Conservation (phyloP, 2,329 filamentous ascomycete species). For the Sporothrix pseudoabietina region DNA sequence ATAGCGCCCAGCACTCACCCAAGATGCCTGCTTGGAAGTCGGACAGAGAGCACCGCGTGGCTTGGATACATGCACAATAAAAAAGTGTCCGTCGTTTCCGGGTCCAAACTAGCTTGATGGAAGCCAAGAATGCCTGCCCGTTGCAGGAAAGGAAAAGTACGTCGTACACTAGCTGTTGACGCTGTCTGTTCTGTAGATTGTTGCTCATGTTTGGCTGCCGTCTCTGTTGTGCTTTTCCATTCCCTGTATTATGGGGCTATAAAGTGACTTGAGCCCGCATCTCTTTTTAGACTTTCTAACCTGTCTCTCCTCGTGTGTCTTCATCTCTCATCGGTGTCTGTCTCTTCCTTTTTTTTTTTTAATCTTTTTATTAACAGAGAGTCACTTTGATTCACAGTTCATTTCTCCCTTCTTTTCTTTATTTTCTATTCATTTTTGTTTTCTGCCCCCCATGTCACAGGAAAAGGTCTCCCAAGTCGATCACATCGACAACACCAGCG, state of each 20-base stretch:
- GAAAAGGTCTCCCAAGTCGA: constrained; percentile 14
- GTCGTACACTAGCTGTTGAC: background rate
- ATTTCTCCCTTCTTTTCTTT: background rate
- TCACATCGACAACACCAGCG: constrained; percentile 9
- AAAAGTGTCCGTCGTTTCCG: constrained; percentile 12
- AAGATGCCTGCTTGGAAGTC: background rate
- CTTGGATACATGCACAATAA: background rate
- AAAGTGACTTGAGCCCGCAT: background rate
- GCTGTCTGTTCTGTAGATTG: background rate
- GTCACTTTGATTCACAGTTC: background rate
- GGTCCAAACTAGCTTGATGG: background rate
- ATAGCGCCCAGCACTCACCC: background rate
- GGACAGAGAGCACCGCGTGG: background rate
- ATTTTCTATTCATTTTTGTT: background rate
- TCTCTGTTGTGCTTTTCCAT: constrained; percentile 5
- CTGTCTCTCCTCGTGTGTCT: background rate
- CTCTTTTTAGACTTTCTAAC: background rate
- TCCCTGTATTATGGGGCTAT: background rate
- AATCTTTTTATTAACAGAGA: background rate
- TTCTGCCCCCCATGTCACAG: background rate
- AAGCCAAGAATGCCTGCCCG: background rate
- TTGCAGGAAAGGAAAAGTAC: background rate
- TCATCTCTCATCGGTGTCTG: background rate
- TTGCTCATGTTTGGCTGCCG: background rate
- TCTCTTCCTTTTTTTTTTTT: background rate